These are phyloP conservation scores for Tulasnella sp. DNA, from an alignment of 768 basidiomycete genomes.

Conservation along the genomic window DNA sequence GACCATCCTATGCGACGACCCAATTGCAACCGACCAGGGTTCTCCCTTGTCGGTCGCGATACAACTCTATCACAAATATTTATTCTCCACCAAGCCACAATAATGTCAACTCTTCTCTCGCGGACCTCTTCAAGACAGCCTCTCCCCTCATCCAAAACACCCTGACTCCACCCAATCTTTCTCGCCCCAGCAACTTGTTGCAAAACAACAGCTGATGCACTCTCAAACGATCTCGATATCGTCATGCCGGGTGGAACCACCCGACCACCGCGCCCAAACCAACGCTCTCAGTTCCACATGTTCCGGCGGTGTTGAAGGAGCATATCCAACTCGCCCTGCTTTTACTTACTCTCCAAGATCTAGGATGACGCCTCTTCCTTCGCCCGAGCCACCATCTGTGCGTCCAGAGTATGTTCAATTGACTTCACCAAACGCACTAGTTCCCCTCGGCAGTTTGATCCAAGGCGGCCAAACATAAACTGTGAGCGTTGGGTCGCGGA, in stretches of 20 bases:
- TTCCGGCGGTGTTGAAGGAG: slow-evolving; percentile 2
- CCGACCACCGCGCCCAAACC: no score
- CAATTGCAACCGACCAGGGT: slow-evolving; percentile 6
- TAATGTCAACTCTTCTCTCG: not conserved
- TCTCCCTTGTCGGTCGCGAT: slow-evolving; percentile 11
- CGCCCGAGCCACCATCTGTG: not conserved
- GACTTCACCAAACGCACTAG: not conserved
- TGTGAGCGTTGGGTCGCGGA: no score
- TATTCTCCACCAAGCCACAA: slow-evolving; percentile 14
- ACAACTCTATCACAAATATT: slow-evolving; percentile 20
- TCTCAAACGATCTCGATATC: no score
- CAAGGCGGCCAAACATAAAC: slow-evolving; percentile 21
- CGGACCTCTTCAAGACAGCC: not conserved
- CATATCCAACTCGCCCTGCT: not conserved
- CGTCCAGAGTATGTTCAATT: not conserved
- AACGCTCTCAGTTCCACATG: no score
- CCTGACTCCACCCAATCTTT: slow-evolving; percentile 15
- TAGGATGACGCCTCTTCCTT: slow-evolving; percentile 10
- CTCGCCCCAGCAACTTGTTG: slow-evolving; percentile 6
- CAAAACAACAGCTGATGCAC: no score
- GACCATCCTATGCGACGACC: not conserved
- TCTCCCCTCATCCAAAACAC: not conserved
- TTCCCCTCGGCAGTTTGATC: not conserved
- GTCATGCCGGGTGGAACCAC: no score
- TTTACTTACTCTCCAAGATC: slow-evolving; percentile 15